phyloP scores from a whole-genome alignment of 192 early-diverging fungal genomes.

The Gigaspora rosea region DNA sequence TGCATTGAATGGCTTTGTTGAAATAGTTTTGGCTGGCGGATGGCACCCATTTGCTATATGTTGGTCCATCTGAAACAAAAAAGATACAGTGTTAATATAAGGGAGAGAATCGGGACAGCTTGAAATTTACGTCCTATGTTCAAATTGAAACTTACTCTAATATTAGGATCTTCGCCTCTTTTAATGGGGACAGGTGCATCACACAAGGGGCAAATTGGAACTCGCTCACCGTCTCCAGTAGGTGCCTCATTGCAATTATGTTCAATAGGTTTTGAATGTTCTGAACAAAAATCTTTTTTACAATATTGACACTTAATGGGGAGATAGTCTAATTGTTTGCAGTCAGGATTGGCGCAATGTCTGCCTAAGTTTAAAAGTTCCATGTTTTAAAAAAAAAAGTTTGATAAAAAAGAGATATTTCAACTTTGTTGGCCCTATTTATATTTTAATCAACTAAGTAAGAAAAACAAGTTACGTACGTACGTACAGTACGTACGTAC shows the following conservation, averaged over 20 bases:
- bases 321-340: slow-evolving; percentile 60
- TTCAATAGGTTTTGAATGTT: slow-evolving; percentile 68
- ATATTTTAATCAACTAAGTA: no score
- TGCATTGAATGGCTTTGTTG: slow-evolving; percentile 53
- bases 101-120: no score
- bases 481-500: no score
- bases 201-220: slow-evolving; percentile 79
- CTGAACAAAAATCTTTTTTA: slow-evolving; percentile 58
- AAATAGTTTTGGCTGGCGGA: slow-evolving; percentile 51
- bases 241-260: slow-evolving; percentile 66
- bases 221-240: slow-evolving; percentile 56
- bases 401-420: no score
- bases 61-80: slow-evolving; percentile 49
- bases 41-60: slow-evolving; percentile 65
- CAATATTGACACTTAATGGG: slow-evolving; percentile 59
- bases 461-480: no score
- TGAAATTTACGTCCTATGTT: no score
- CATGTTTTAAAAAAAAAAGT: slow-evolving; percentile 43
- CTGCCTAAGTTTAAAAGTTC: slow-evolving; percentile 71
- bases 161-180: slow-evolving; percentile 75
- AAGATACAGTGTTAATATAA: neutral
- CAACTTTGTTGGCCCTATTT: no score
- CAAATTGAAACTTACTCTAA: slow-evolving; percentile 36
- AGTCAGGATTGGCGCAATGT: slow-evolving; percentile 61
- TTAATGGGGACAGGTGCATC: slow-evolving; percentile 67